Conservation (phyloP, 2,329 filamentous ascomycete genomes). For the Talaromyces sp. region DNA sequence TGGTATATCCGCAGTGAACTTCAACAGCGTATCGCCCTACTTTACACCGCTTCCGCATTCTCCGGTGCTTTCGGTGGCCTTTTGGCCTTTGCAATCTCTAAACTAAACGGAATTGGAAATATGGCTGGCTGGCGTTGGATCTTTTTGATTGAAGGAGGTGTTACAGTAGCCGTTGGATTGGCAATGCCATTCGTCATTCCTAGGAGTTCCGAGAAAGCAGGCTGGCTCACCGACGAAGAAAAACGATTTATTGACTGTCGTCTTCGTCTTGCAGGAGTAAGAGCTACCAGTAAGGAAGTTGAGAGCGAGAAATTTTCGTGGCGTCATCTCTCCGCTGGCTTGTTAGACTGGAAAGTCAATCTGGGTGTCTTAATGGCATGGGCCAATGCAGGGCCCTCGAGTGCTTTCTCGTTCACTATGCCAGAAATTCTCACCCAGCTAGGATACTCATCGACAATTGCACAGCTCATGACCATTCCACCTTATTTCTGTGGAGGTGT, state of each 20-base stretch:
- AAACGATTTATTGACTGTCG: constrained; percentile 41
- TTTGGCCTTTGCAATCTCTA: constrained; percentile 48
- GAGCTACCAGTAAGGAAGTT: neutral
- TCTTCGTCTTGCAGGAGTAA: constrained; percentile 32
- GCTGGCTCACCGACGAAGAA: constrained; percentile 40
- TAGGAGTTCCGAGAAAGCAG: constrained; percentile 34
- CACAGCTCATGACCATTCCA: constrained; percentile 43
- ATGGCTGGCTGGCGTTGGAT: constrained; percentile 40
- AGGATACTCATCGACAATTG: constrained; percentile 39
- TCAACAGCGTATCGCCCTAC: constrained; percentile 45
- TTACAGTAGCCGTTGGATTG: constrained; percentile 56
- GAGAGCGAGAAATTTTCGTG: constrained; percentile 29
- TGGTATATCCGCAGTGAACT: constrained; percentile 47
- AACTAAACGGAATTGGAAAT: constrained; percentile 39
- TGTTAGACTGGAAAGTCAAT: constrained; percentile 51
- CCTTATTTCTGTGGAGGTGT: constrained; percentile 26
- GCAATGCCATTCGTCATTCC: constrained; percentile 28
- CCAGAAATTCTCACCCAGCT: constrained; percentile 43
- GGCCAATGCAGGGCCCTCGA: constrained; percentile 1
- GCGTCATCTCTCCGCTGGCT: constrained; percentile 33
- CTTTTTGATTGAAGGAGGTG: constrained; percentile 62
- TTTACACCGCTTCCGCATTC: constrained; percentile 48
- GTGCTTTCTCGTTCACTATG: constrained; percentile 16
- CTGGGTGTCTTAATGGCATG: constrained; percentile 34
- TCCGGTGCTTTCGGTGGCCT: constrained; percentile 54